Evolutionary conservation across 768 basidiomycete genomes (phyloP), one percentile per base, ranked within the genome.

Genomic region (Amanita phalloides): DNA sequence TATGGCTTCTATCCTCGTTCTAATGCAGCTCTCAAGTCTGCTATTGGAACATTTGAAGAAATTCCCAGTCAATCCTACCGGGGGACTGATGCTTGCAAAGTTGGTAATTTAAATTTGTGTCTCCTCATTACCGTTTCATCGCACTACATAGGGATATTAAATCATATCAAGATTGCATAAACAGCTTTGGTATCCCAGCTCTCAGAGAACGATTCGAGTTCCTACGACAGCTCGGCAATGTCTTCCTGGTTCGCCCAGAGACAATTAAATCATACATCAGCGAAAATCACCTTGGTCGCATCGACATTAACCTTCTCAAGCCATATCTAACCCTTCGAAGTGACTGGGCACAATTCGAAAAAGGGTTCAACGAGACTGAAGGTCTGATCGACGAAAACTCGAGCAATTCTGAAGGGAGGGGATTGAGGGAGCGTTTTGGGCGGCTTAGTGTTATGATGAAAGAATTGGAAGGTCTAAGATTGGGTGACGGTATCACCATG

Each of bases 81-180:
- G 96, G 38, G 96, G 95, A 13, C 71, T 99, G 48, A 95, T 98
- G 90, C 83, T 99, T 37, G 95, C 96, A 21, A 99, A 98, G 93
- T 94, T 57, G 54, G 82, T 71, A 3, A 4, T 35, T 26, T 38
- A 26, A 6, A 10, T 4, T 32, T 45, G 13, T n/a, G 17, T 50
- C 3, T 42, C 52, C 25, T 35, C 50, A n/a, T 45, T 3, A 47
- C 21, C 23, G 13, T 47, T 26, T 39, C 20, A 49, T 9, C 14
- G 11, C 9, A 20, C 25, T 38, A 38, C 39, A 25, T 63, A 97
- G 94, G 69, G 96, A 99, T 63, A 79, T 99, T 58, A 96, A 94
- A 57, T 82, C 87, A 20, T 99, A 99, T 61, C 96, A 98, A 71
- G 96, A 98, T 59, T 79, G 79, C 1, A 80, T 96, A 57, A 71